Conservation (phyloP, 2,329 filamentous ascomycete genomes). For the Fusarium sp. region DNA sequence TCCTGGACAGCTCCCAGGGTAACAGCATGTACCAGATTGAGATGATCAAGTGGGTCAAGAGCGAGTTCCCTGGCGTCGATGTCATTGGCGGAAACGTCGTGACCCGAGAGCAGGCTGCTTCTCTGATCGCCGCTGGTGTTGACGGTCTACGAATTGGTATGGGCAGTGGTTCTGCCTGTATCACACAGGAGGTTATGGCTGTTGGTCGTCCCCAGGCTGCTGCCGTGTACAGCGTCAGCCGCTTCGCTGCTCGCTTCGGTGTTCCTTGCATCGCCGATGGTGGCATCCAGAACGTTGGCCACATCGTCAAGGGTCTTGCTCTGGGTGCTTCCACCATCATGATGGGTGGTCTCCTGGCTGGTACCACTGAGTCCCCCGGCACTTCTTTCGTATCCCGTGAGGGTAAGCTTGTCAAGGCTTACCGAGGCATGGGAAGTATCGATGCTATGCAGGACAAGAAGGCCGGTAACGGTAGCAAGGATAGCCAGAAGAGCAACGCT, state of each 20-base stretch:
- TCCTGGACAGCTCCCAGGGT: conserved; percentile 96
- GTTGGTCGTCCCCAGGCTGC: conserved; percentile 96
- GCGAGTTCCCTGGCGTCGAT: conserved; percentile 85
- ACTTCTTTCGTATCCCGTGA: conserved; percentile 96
- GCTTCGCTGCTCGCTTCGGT: conserved; percentile 92
- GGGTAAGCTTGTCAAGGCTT: conserved; percentile 98
- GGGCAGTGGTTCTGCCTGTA: conserved; percentile 98
- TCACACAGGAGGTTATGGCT: conserved; percentile 99
- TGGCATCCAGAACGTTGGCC: conserved; percentile 97
- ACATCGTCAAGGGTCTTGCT: conserved; percentile 98
- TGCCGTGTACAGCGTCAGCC: conserved; percentile 88
- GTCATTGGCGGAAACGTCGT: conserved; percentile 99
- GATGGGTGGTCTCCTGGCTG: conserved; percentile 98
- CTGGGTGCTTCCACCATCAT: conserved; percentile 96
- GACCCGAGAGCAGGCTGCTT: conserved; percentile 94
- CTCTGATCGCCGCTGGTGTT: conserved; percentile 91
- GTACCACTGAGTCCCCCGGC: conserved; percentile 96
- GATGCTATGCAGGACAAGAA: conserved; percentile 99
- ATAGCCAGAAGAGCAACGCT: conserved; percentile 86
- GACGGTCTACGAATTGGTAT: conserved; percentile 98
- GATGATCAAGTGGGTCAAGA: conserved; percentile 97
- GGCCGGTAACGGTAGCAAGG: conserved; percentile 79
- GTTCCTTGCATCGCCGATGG: conserved; percentile 98
- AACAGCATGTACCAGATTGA: conserved; percentile 99
- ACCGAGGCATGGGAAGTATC: conserved; percentile 98